A percentile compares a stretch with the other conserved stretches of the same genome.
Conservation (phyloP, 148 eudicot genomes). For the Oxyria digyna region DNA sequence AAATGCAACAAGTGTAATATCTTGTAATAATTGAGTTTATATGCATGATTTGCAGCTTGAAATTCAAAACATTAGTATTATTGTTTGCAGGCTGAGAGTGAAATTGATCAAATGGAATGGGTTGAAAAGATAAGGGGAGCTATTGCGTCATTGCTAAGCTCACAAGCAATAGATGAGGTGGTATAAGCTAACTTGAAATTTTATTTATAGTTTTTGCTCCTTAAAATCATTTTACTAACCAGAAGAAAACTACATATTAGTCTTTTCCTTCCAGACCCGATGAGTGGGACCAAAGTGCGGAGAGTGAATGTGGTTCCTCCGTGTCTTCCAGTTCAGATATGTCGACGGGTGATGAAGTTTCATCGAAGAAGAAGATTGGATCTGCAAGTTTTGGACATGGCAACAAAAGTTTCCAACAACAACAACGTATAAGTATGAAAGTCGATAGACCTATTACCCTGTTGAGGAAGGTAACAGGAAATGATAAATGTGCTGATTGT, state of each 20-base stretch:
- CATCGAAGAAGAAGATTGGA: constrained; percentile 14
- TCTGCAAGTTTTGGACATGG: constrained; percentile 17
- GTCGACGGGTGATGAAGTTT: constrained; percentile 23
- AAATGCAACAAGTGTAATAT: background rate
- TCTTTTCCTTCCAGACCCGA: constrained; percentile 35
- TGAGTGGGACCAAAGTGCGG: constrained; percentile 17
- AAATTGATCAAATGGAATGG: constrained; percentile 87
- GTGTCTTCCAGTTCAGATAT: constrained; percentile 38
- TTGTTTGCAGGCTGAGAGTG: constrained; percentile 70
- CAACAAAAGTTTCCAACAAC: constrained; percentile 51
- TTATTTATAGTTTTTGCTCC: background rate
- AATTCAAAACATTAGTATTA: background rate
- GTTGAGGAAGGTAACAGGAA: constrained; percentile 59
- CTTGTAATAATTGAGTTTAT: background rate
- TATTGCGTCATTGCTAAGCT: constrained; percentile 59
- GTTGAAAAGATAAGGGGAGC: constrained; percentile 91
- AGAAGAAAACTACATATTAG: constrained; percentile 19
- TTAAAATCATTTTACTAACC: background rate
- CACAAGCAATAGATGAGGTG: constrained; percentile 76
- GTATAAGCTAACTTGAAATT: constrained; percentile 21
- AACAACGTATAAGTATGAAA: constrained; percentile 31
- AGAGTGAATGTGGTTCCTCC: constrained; percentile 28
- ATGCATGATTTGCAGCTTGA: background rate
- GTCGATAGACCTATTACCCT: constrained; percentile 55
- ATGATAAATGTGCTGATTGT: constrained; percentile 97